These are phyloP conservation scores for Cercospora brassicicola DNA, from an alignment of 2,329 filamentous ascomycete genomes.

Conservation along the genomic window DNA sequence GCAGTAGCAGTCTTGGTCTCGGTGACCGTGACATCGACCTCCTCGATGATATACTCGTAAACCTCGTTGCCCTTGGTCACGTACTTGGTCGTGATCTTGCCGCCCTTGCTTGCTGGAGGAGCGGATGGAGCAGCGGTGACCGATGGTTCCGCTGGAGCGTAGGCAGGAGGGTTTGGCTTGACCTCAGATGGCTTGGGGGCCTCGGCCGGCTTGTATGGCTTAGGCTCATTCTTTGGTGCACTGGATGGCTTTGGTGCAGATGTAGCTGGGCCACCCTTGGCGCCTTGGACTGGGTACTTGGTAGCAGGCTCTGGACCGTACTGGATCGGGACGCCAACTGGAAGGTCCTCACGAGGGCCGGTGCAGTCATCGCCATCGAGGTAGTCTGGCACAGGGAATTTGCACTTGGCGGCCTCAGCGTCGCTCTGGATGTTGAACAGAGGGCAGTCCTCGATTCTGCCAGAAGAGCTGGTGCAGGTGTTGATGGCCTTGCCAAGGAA, in stretches of 20 bases:
- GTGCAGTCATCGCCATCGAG: slow-evolving; percentile 62
- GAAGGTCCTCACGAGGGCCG: slow-evolving; percentile 60
- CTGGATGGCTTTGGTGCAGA: slow-evolving; percentile 2
- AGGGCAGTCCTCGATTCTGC: slow-evolving; percentile 70
- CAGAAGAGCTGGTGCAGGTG: slow-evolving; percentile 70
- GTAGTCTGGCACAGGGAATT: slow-evolving; percentile 57
- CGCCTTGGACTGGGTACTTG: slow-evolving; percentile 35
- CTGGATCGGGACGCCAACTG: slow-evolving; percentile 61
- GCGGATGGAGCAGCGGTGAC: slow-evolving; percentile 20
- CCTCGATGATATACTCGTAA: slow-evolving; percentile 48
- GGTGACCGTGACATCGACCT: slow-evolving; percentile 47
- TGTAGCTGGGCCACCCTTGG: slow-evolving; percentile 22
- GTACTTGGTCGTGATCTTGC: slow-evolving; percentile 42
- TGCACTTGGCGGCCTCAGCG: slow-evolving; percentile 58
- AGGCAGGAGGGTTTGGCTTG: slow-evolving; percentile 16
- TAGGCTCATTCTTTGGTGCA: background rate
- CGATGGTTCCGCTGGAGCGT: slow-evolving; percentile 31
- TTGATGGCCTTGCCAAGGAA: slow-evolving; percentile 73
- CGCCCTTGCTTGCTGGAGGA: slow-evolving; percentile 30
- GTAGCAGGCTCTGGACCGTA: slow-evolving; percentile 47
- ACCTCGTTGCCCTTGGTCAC: slow-evolving; percentile 48
- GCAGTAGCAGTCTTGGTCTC: slow-evolving; percentile 35
- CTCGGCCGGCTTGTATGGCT: slow-evolving; percentile 7
- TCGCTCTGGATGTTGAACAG: slow-evolving; percentile 70
- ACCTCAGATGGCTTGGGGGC: slow-evolving; percentile 19